These are phyloP conservation scores for Mollisiaceae sp. DNA, from an alignment of 2,329 filamentous ascomycete species.

Conservation along the genomic window DNA sequence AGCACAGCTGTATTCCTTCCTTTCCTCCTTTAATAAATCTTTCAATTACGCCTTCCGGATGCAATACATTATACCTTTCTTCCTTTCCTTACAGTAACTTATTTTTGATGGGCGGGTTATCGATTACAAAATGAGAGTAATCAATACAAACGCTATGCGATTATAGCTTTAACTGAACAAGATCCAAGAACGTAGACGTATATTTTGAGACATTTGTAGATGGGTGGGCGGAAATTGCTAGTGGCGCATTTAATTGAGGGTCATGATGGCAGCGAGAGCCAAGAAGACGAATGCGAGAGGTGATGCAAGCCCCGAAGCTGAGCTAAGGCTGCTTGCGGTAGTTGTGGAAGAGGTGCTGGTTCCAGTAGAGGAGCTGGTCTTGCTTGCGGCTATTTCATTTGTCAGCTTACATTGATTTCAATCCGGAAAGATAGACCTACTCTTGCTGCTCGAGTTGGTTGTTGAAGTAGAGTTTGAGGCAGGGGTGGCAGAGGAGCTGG, in stretches of 20 bases:
- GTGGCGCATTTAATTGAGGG: constrained; percentile 35
- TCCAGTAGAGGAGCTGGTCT: constrained; percentile 11
- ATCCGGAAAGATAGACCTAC: background rate
- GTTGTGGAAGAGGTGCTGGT: constrained; percentile 16
- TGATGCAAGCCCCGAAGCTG: constrained; percentile 34
- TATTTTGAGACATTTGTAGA: constrained; percentile 24
- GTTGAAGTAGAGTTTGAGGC: constrained; percentile 1
- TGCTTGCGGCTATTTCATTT: constrained; percentile 9
- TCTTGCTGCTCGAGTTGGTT: background rate
- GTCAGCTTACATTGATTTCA: background rate
- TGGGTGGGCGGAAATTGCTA: background rate
- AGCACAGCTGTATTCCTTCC: constrained; percentile 3
- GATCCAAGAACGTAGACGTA: background rate
- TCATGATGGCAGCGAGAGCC: constrained; percentile 39
- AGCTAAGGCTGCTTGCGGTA: constrained; percentile 24
- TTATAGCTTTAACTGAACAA: constrained; percentile 14
- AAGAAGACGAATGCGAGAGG: constrained; percentile 41
- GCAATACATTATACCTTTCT: constrained; percentile 5
- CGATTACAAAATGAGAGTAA: constrained; percentile 6
- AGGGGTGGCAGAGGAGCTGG: constrained; percentile 10
- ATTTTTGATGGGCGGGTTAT: background rate
- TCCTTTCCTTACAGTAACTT: background rate
- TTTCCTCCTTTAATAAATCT: background rate
- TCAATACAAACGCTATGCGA: constrained; percentile 19
- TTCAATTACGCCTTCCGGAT: constrained; percentile 22